Evolutionary conservation across 1,284 basidiomycete genomes (phyloP), one percentile per base, ranked within the genome.

Genomic region (Fomes fomentarius): DNA sequence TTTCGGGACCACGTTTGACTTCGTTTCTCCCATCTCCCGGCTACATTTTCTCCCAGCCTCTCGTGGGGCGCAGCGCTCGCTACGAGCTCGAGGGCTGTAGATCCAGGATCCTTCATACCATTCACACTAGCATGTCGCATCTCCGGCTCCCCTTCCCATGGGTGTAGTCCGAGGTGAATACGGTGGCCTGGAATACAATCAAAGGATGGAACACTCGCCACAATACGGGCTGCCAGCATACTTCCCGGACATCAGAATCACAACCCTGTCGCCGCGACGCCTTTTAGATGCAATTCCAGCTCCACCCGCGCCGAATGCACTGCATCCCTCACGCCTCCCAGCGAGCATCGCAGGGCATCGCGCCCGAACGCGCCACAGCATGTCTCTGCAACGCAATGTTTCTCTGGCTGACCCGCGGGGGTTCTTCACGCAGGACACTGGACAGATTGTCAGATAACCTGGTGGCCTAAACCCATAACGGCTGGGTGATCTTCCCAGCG

Each of bases 401-500:
- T 17, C 30, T 22, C 19, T 10, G 12, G 30, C 17, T 33, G 28
- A 17, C 43, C 43, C 30, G 43, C 43, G 43, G 34, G 34, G 30
- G 43, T 45, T 45, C 21, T 24, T 12, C 4, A 5, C 17, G 15
- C n/a, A 8, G 35, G 8, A 12, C 12, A 17, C 38, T 8, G 19
- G 21, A 21, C 35, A 37, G 35, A n/a, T 17, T 45, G 43, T 26
- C 43, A 22, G 19, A 17, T 34, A 19, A 15, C 25, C 43, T 33
- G 25, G 30, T 21, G 28, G 17, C 30, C 43, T 14, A 30, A 28
- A 28, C 25, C 30, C 43, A 19, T 30, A 4, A 33, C 31, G 22
- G 28, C 30, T 21, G 30, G 43, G n/a, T 28, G 43, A 45, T 45
- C 43, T 45, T 45, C 28, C 43, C 43, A 45, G 43, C 43, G 43